phyloP scores from a whole-genome alignment of 768 basidiomycete species.

The Boletus eberwhitei region DNA sequence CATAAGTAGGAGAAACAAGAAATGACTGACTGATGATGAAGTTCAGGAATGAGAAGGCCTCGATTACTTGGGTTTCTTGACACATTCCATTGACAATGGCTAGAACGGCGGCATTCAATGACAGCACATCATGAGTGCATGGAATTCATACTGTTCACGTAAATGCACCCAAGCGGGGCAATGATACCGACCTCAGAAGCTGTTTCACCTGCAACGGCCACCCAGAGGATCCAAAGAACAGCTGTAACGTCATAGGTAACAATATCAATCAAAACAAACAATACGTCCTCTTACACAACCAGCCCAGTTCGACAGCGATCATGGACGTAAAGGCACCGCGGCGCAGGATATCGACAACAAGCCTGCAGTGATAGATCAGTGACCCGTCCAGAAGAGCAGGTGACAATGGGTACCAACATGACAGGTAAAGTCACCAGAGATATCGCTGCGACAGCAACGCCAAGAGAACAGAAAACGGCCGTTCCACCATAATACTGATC shows the following conservation, averaged over 20 bases:
- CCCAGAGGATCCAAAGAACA: conserved; percentile 39
- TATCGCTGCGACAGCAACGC: conserved; percentile 26
- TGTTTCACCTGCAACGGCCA: conserved; percentile 34
- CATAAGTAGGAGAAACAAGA: background rate
- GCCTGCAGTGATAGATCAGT: conserved; percentile 22
- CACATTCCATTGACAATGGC: conserved; percentile 20
- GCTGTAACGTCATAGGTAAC: conserved; percentile 15
- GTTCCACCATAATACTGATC: conserved; percentile 6
- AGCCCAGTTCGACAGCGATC: conserved; percentile 36
- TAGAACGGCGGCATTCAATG: conserved; percentile 3
- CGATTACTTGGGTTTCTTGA: conserved; percentile 29
- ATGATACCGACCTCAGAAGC: background rate
- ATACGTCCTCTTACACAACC: conserved; percentile 31
- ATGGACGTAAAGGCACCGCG: conserved; percentile 39
- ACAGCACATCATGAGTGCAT: background rate
- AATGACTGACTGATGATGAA: conserved; percentile 33
- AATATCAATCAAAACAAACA: background rate
- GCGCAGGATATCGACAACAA: conserved; percentile 34
- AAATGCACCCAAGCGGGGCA: conserved; percentile 13
- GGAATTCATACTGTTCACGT: conserved; percentile 2
- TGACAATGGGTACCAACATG: conserved; percentile 18
- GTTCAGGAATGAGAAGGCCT: conserved; percentile 36
- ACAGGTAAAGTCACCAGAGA: conserved; percentile 30
- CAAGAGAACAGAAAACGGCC: conserved; percentile 25
- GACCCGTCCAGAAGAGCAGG: background rate